phyloP scores from a whole-genome alignment of 805 yeast species.

The Cyberlindnera japonica region DNA sequence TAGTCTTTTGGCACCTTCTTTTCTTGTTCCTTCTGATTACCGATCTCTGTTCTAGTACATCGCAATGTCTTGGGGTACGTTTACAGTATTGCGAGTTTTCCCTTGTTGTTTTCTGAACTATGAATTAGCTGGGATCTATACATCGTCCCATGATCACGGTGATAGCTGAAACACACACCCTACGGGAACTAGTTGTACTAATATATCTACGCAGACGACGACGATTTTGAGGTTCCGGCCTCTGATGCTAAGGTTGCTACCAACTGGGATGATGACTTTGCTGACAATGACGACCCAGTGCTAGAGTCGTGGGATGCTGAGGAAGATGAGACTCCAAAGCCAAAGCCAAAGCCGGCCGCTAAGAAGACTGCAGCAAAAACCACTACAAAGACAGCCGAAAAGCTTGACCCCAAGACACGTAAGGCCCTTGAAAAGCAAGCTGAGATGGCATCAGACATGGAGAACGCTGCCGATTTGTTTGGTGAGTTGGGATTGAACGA shows the following conservation, averaged over 20 bases:
- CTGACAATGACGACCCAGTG: conserved; percentile 69
- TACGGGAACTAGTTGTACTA: too few species aligned
- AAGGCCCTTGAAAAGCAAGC: conserved; percentile 73
- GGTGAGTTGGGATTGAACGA: conserved; percentile 62
- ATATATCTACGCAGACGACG: conserved; percentile 88
- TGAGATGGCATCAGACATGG: conserved; percentile 80
- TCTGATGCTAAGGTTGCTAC: conserved; percentile 51
- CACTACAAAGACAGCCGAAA: conserved; percentile 42
- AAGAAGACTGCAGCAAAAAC: conserved; percentile 23
- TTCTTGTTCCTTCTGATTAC: too few species aligned
- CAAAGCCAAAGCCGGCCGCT: conserved; percentile 28
- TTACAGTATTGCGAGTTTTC: background rate
- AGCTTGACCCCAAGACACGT: conserved; percentile 70
- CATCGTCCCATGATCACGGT: too few species aligned
- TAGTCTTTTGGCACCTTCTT: background rate
- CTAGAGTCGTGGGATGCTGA: conserved; percentile 91
- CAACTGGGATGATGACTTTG: conserved; percentile 79
- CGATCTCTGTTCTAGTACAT: background rate
- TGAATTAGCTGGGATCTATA: background rate
- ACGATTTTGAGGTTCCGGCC: conserved; percentile 74
- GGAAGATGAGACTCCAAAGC: conserved; percentile 55
- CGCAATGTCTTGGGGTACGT: conserved; percentile 13
- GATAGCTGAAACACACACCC: too few species aligned
- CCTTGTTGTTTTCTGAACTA: background rate
- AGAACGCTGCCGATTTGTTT: conserved; percentile 89